Evolutionary conservation across 345 rosid genomes (phyloP), one percentile per base, ranked within the genome.

Genomic region (Moricandia moricandioides): DNA sequence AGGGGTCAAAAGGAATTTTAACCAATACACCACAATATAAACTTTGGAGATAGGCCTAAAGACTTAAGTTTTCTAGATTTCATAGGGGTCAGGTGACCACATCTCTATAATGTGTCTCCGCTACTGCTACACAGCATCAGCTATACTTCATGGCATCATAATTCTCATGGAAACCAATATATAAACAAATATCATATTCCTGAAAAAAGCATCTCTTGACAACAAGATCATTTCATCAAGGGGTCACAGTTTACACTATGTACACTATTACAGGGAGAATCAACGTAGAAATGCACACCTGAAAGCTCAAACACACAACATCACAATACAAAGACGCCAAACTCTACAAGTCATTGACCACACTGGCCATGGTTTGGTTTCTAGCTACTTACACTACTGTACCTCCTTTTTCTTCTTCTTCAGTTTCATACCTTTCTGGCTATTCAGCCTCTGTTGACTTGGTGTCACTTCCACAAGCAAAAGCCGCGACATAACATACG

Each of bases 401-500:
- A 14, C 72, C 65, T 4, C 76, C 69, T 80, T 74, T 69, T 68
- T 59, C 65, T 83, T 88, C 71, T 81, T 83, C 82, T 82, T 90
- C 81, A 40, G 68, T 81, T 68, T 85, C 11, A 66, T 70, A 21
- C 84, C 64, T 80, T 79, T 84, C 37, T 56, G 85, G 72, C 73
- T 69, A 2, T n/a, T 33, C 27, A 59, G 85, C 54, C 39, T 78
- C 78, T 82, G 83, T 17, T 65, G 77, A 10, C 61, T 7, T 21
- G 73, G 79, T 8, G 76, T 6, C 9, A 86, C 87, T 51, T 79
- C 83, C 34, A 88, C 92, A 0, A 85, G 88, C 78, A 87, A 79
- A 86, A 95, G 65, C 26, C 90, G 86, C 1, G 99, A 90, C 97
- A 89, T 82, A 55, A 95, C 94, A 10, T 87, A 92, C 6, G 89